Percentiles rank a stretch among this genome's conserved stretches.
Evolutionary conservation across 2,329 filamentous ascomycete genomes (phyloP).

Genomic region (Botrytis hyacinthi): DNA sequence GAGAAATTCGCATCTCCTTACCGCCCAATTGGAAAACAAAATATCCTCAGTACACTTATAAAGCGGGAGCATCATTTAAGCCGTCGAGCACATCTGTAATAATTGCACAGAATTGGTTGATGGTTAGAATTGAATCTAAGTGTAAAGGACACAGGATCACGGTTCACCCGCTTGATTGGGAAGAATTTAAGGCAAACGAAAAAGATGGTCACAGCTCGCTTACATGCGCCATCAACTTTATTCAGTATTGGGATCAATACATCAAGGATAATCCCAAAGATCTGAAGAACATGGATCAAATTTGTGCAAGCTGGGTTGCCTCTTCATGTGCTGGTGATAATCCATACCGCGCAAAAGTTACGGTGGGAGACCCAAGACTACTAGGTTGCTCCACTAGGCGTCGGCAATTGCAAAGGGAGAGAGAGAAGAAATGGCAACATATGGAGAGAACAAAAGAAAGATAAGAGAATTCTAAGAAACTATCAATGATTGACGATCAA

Average conservation of each 20-base stretch:
- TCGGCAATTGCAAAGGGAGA: neutral
- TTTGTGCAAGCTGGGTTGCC: neutral
- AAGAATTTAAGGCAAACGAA: neutral
- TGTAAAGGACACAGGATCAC: neutral
- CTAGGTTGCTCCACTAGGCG: neutral
- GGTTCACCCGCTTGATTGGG: neutral
- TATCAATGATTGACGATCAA: neutral
- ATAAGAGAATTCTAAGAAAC: neutral
- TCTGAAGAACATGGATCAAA: neutral
- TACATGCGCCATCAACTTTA: neutral
- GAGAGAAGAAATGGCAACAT: neutral
- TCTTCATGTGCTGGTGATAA: neutral
- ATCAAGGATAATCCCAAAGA: neutral
- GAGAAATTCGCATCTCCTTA: neutral
- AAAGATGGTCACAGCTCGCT: neutral
- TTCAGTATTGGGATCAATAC: neutral
- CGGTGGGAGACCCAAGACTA: neutral
- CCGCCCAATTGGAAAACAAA: neutral
- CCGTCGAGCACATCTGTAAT: neutral
- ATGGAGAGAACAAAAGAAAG: neutral
- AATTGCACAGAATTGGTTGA: neutral
- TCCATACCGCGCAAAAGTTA: neutral
- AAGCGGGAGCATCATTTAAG: neutral
- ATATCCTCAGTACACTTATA: neutral
- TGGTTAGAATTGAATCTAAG: neutral